Conservation (phyloP, 345 rosid genomes). For the Linum tenue region DNA sequence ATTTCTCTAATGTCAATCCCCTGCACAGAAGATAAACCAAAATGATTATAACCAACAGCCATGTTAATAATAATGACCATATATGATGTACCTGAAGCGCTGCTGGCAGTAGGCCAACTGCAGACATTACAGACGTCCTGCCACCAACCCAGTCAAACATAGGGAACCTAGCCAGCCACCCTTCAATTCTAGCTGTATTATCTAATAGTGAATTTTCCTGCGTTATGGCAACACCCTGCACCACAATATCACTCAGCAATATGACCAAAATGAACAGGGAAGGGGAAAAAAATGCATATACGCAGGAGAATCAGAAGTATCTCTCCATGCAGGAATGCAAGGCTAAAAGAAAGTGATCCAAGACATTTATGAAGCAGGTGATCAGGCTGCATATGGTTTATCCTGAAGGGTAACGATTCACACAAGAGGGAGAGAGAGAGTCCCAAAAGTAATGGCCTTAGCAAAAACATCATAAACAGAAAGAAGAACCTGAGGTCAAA, state of each 20-base stretch:
- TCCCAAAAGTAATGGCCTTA: neutral
- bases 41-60: slow-evolving; percentile 1
- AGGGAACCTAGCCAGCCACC: slow-evolving; percentile 96
- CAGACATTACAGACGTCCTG: slow-evolving; percentile 96
- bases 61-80: neutral
- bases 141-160: slow-evolving; percentile 99
- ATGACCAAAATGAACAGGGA: slow-evolving; percentile 1
- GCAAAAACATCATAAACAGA: slow-evolving; percentile 31
- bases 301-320: neutral
- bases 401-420: neutral
- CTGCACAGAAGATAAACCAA: slow-evolving; percentile 30
- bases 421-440: neutral
- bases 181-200: slow-evolving; percentile 88
- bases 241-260: slow-evolving; percentile 11
- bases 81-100: slow-evolving; percentile 68
- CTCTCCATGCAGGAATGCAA: neutral
- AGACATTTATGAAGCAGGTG: neutral
- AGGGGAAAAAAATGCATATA: neutral
- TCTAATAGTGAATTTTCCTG: slow-evolving; percentile 95
- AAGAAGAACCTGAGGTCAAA: slow-evolving; percentile 56
- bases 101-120: slow-evolving; percentile 96
- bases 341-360: neutral
- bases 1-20: slow-evolving; percentile 79
- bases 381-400: neutral
- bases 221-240: slow-evolving; percentile 97